Conservation (phyloP, 2,329 filamentous ascomycete genomes). For the Aspergillus unguis region DNA sequence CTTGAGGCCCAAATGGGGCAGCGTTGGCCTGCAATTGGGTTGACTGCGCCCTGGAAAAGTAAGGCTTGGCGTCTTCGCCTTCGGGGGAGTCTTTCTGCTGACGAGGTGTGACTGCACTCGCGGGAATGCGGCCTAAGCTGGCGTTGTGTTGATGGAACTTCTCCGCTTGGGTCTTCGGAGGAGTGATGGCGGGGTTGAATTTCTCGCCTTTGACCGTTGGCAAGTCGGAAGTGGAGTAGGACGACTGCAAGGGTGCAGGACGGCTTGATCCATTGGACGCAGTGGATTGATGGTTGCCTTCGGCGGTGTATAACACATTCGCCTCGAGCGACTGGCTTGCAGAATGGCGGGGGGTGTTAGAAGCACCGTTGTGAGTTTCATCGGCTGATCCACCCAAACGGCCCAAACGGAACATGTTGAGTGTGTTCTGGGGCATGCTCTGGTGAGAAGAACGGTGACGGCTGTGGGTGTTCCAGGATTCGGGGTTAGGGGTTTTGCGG, state of each 20-base stretch:
- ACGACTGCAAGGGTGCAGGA: constrained; percentile 63
- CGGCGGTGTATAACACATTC: constrained; percentile 36
- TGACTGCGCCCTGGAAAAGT: constrained; percentile 58
- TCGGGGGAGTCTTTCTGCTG: constrained; percentile 48
- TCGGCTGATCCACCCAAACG: constrained; percentile 30
- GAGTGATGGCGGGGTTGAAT: constrained; percentile 42
- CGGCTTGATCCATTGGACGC: constrained; percentile 35
- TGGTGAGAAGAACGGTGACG: constrained; percentile 65
- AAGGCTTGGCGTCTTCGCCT: constrained; percentile 46
- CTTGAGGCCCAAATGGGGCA: constrained; percentile 69
- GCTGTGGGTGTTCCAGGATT: constrained; percentile 63
- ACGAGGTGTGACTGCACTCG: constrained; percentile 61
- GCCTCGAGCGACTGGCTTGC: constrained; percentile 47
- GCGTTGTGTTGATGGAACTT: constrained; percentile 71
- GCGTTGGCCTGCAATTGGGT: constrained; percentile 78
- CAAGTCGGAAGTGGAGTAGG: constrained; percentile 86
- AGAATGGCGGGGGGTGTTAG: constrained; percentile 35
- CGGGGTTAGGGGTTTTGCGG: constrained; percentile 63
- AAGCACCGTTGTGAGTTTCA: constrained; percentile 24
- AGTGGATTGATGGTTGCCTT: constrained; percentile 25
- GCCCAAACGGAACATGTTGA: constrained; percentile 41
- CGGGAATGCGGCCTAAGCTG: constrained; percentile 74
- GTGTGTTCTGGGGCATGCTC: constrained; percentile 56
- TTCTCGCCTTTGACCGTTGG: constrained; percentile 74
- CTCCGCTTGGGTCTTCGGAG: constrained; percentile 59